A percentile compares a stretch with the other conserved stretches of the same genome.
phyloP scores from a whole-genome alignment of 495 filamentous ascomycete species.

The Cetradonia linearis region DNA sequence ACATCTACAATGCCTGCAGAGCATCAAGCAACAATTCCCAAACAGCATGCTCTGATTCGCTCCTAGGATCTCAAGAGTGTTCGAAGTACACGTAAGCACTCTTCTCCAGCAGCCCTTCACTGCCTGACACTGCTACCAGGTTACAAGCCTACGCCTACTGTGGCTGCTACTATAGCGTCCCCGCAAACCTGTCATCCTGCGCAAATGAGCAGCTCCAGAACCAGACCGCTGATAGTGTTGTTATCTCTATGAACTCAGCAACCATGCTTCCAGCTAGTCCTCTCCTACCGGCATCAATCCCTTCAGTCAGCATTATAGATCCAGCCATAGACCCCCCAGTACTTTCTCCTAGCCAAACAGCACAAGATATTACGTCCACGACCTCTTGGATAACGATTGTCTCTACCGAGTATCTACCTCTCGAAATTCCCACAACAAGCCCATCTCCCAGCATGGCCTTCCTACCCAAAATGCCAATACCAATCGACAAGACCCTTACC shows the following conservation, averaged over 20 bases:
- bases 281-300: too few relatives aligned
- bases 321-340: neutral
- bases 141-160: slow-evolving; percentile 23
- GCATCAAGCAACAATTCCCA: slow-evolving; percentile 7
- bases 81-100: slow-evolving; percentile 19
- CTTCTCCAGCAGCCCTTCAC: neutral
- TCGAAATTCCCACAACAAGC: neutral
- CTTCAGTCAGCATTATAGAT: neutral
- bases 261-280: neutral
- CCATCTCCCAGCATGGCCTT: neutral
- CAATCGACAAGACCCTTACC: neutral
- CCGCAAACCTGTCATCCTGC: slow-evolving; percentile 15
- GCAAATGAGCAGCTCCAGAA: slow-evolving; percentile 17
- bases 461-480: neutral
- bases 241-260: neutral
- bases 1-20: slow-evolving; percentile 13
- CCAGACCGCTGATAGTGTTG: neutral
- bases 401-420: neutral
- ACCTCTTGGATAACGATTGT: neutral
- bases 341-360: neutral
- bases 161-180: slow-evolving; percentile 16
- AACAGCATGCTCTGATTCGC: slow-evolving; percentile 15
- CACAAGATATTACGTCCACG: neutral
- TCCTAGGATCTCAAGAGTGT: slow-evolving; percentile 18
- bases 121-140: slow-evolving; percentile 1